These are phyloP conservation scores for Diplodia scrobiculata DNA, from an alignment of 2,329 filamentous ascomycete species.

Conservation along the genomic window DNA sequence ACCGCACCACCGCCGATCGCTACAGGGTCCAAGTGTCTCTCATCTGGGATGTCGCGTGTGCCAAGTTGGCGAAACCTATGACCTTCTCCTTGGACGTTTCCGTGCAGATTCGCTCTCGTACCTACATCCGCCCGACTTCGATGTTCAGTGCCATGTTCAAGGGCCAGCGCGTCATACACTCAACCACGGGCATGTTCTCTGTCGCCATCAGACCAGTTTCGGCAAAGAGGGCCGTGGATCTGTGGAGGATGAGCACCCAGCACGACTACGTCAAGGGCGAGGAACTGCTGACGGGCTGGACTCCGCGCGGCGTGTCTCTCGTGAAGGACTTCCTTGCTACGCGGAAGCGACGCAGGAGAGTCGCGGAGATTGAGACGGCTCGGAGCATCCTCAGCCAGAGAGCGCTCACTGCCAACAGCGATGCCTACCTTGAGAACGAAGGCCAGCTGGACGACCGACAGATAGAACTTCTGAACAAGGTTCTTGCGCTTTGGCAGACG, in stretches of 20 bases:
- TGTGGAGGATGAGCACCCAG: conserved; percentile 95
- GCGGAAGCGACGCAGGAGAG: conserved; percentile 71
- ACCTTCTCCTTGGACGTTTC: conserved; percentile 78
- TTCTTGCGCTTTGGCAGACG: conserved; percentile 65
- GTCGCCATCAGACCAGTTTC: conserved; percentile 82
- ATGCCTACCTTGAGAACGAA: conserved; percentile 33
- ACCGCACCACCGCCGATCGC: conserved; percentile 88
- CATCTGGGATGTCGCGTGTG: conserved; percentile 81
- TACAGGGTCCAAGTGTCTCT: conserved; percentile 87
- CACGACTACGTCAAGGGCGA: conserved; percentile 97
- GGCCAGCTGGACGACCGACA: conserved; percentile 38
- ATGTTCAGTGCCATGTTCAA: conserved; percentile 88
- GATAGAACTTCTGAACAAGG: conserved; percentile 53
- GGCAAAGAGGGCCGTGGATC: conserved; percentile 85
- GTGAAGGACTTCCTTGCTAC: conserved; percentile 83
- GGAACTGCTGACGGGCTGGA: conserved; percentile 81
- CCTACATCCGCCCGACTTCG: conserved; percentile 81
- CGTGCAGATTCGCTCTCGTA: conserved; percentile 79
- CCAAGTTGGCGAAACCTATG: conserved; percentile 84
- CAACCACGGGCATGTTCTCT: conserved; percentile 82
- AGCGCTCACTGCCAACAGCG: conserved; percentile 35
- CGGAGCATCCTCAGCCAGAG: conserved; percentile 65
- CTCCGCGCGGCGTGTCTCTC: conserved; percentile 83
- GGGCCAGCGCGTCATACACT: conserved; percentile 80
- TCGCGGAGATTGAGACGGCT: conserved; percentile 77